Base-by-base conservation (phyloP, 2,329 filamentous ascomycete species). In the Cordyceps cicadae region DNA sequence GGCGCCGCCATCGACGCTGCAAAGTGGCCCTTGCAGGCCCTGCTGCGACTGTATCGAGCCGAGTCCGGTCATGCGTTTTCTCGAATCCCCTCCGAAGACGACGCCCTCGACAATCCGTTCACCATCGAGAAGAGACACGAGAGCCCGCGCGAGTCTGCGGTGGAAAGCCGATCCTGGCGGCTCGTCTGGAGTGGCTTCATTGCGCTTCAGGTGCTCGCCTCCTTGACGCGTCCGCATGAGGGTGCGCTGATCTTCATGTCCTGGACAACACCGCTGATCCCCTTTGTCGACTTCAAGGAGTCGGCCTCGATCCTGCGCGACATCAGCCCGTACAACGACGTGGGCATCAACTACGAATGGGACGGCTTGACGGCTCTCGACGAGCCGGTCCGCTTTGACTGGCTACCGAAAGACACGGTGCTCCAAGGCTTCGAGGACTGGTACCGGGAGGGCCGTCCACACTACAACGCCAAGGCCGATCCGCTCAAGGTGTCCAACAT, bases 401-500 rank as follows among this genome's bases (percentile, higher is more conserved):
- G 70, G 70, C 63, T 75, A 2, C 67, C 72, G 0, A 61, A 45
- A 32, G 55, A 71, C 3, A 41, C 5, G 2, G 46, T 29, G 12
- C 60, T 61, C 0, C 59, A 66, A 2, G 52, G 50, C n/a, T 65
- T 66, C 48, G 67, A 71, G 45, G 71, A 75, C 32, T 73, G 70
- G 70, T 69, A 66, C 17, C 41, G 66, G 11, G 21, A 45, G 0
- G 34, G 58, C 19, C 56, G 49, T n/a, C 24, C 64, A 1, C 71
- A 73, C 51, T 78, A 78, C 49, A 70, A 63, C 26, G 68, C 75
- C 3, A 64, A 63, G 1, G 61, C 66, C 6, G 76, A 78, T 43
- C 76, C 76, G 0, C 50, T 77, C 43, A 75, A 72, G 52, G 70
- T 77, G 19, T 71, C 74, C 0, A 78, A 78, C 41, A 63, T 74